Base-by-base conservation (phyloP, 2,329 filamentous ascomycete species). In the Monilinia fructicola region DNA sequence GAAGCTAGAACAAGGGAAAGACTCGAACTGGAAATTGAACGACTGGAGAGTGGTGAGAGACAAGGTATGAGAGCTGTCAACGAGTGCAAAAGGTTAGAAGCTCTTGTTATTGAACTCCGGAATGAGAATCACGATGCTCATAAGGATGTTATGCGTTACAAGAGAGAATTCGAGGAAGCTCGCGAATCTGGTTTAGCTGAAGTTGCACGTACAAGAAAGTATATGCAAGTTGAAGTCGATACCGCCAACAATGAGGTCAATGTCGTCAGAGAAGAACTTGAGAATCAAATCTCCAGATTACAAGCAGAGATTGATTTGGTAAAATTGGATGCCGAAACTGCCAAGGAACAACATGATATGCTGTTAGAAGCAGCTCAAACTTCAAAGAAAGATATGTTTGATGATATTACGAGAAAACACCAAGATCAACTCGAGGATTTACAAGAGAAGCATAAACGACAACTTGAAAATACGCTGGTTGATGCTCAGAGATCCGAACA, bases 161-260 rank as follows among this genome's bases (percentile, higher is more conserved):
- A 96, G 77, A 87, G 91, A 62, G 93, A 97, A 74, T 90, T 94
- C 73, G 86, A 92, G 68, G 91, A 96, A 74, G 91, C 92, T 12
- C 87, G 90, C 69, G 92, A 97, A 73, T 88, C 87, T 60, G 92
- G 87, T 66, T 87, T 89, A 52, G 85, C 87, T 48, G 93, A 98
- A 76, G 88, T 96, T 54, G 89, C 94, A 76, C 89, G 92, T 56
- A 91, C 89, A 18, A 90, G 90, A 67, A 86, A 89, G 69, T 84
- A 91, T 5, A 83, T 97, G 82, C 90, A 96, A 76, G 84, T 85
- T 16, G 92, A 97, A 74, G 81, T 97, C 44, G 92, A 97, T 67
- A 83, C 87, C 50, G 91, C 93, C 62, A 95, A 93, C 74, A 88
- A 91, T 76, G 90, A 96, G 73, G 90, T 94, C 77, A 94, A 96